Conservation (phyloP, 352 stramenopile species). For the Globisporangium heterothallicum region DNA sequence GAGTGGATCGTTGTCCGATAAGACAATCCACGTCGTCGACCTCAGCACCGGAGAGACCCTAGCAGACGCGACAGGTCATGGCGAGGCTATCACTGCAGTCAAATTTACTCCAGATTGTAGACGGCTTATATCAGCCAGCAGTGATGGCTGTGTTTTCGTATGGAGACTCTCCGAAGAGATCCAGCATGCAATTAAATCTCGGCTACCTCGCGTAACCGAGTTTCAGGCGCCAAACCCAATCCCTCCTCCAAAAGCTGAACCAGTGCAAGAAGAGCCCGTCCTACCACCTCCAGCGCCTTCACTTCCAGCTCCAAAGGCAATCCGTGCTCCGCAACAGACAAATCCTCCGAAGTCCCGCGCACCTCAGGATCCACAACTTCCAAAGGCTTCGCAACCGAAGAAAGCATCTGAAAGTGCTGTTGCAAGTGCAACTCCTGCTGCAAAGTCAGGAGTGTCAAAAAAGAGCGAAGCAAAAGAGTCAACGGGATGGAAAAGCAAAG, state of each 20-base stretch:
- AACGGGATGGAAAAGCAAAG: constrained; percentile 44
- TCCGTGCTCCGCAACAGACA: neutral
- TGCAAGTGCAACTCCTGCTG: neutral
- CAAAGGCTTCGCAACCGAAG: neutral
- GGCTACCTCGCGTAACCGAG: constrained; percentile 36
- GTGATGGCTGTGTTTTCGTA: constrained; percentile 86
- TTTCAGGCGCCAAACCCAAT: constrained; percentile 17
- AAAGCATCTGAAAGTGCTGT: neutral
- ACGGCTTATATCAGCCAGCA: constrained; percentile 74
- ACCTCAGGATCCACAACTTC: neutral
- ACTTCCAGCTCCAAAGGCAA: constrained; percentile 6
- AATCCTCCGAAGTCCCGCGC: neutral
- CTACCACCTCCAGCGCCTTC: constrained; percentile 26
- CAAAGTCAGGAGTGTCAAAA: neutral
- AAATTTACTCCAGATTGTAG: constrained; percentile 85
- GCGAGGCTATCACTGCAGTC: constrained; percentile 76
- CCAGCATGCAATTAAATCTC: constrained; percentile 57
- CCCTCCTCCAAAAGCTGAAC: constrained; percentile 16
- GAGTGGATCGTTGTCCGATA: constrained; percentile 77
- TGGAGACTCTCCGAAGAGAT: constrained; percentile 80
- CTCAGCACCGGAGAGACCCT: constrained; percentile 70
- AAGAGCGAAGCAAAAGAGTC: constrained; percentile 17
- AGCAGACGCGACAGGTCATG: constrained; percentile 75
- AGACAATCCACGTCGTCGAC: constrained; percentile 84
- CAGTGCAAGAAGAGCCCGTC: constrained; percentile 11